Evolutionary conservation across 2,329 filamentous ascomycete genomes (phyloP).

Genomic region (Scedosporium minutisporum): DNA sequence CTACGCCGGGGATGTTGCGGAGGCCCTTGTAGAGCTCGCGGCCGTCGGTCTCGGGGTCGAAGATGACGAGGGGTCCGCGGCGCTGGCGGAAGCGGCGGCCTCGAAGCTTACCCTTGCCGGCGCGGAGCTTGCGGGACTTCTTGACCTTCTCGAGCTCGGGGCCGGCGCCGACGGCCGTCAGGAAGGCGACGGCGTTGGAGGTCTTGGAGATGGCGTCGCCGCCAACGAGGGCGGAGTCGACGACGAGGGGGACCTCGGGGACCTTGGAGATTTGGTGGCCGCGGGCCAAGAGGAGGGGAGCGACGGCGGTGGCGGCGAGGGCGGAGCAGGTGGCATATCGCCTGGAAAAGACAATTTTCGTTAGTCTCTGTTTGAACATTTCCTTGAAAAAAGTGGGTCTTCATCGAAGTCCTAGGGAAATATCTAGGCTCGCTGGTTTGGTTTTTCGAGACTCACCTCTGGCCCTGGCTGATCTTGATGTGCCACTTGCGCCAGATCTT

Average conservation of each 20-base stretch:
- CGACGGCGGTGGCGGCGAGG: conserved; percentile 89
- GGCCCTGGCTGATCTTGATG: conserved; percentile 98
- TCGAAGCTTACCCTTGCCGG: conserved; percentile 98
- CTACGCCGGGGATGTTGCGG: conserved; percentile 98
- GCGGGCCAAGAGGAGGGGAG: conserved; percentile 90
- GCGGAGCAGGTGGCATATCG: conserved; percentile 97
- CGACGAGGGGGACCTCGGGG: conserved; percentile 92
- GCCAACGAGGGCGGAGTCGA: conserved; percentile 85
- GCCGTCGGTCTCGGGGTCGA: conserved; percentile 91
- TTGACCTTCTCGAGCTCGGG: conserved; percentile 92
- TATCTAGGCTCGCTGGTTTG: no score
- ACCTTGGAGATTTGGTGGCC: conserved; percentile 90
- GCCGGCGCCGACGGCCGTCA: conserved; percentile 85
- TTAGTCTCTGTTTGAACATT: conserved; percentile 10
- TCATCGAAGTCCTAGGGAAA: no score
- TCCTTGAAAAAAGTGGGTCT: no score
- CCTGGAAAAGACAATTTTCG: conserved; percentile 36
- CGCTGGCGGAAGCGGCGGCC: conserved; percentile 95
- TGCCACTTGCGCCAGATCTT: conserved; percentile 99
- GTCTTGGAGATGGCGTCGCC: conserved; percentile 77
- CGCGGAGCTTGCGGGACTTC: conserved; percentile 90
- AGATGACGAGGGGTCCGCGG: conserved; percentile 94
- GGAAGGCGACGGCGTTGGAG: conserved; percentile 71
- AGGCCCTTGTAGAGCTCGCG: conserved; percentile 89
- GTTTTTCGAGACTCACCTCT: conserved; percentile 58